These are phyloP conservation scores for Diaporthe citrichinensis DNA, from an alignment of 2,329 filamentous ascomycete species.

Conservation along the genomic window DNA sequence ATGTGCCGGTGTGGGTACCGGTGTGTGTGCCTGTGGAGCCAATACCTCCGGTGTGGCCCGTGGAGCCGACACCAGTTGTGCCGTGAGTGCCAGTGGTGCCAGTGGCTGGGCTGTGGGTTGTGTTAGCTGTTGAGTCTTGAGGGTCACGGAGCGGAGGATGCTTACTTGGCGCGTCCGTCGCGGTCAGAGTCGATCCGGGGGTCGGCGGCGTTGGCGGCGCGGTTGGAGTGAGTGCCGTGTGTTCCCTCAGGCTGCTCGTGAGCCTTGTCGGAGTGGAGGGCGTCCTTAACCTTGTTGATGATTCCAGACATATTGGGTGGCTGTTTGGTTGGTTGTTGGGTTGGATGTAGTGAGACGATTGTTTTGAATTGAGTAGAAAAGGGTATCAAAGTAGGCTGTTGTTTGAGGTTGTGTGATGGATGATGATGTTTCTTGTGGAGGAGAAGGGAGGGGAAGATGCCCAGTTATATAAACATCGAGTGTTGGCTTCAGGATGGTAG, in stretches of 20 bases:
- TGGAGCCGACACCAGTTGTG: not conserved
- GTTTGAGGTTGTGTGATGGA: conserved; percentile 11
- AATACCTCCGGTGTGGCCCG: conserved; percentile 47
- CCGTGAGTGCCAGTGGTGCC: conserved; percentile 40
- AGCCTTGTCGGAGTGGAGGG: conserved; percentile 60
- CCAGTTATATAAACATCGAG: conserved; percentile 13
- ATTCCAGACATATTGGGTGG: conserved; percentile 67
- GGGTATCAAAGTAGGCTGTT: not conserved
- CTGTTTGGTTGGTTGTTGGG: conserved; percentile 37
- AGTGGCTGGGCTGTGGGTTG: conserved; percentile 40
- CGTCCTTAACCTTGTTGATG: conserved; percentile 73
- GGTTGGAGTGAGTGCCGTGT: conserved; percentile 60
- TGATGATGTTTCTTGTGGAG: not conserved
- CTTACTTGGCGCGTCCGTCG: conserved; percentile 52
- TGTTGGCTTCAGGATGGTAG: not conserved
- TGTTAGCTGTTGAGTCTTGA: conserved; percentile 44
- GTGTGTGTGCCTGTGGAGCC: conserved; percentile 41
- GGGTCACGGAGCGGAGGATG: conserved; percentile 40
- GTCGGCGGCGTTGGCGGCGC: conserved; percentile 62
- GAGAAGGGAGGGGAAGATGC: not conserved
- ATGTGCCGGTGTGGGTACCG: conserved; percentile 17
- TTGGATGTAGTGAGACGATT: conserved; percentile 39
- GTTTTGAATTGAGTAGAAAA: not conserved
- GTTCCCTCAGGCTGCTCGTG: conserved; percentile 47
- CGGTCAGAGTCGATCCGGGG: conserved; percentile 66